Evolutionary conservation across 176 grass and related monocot species (phyloP).

Genomic region (Cocos nucifera): DNA sequence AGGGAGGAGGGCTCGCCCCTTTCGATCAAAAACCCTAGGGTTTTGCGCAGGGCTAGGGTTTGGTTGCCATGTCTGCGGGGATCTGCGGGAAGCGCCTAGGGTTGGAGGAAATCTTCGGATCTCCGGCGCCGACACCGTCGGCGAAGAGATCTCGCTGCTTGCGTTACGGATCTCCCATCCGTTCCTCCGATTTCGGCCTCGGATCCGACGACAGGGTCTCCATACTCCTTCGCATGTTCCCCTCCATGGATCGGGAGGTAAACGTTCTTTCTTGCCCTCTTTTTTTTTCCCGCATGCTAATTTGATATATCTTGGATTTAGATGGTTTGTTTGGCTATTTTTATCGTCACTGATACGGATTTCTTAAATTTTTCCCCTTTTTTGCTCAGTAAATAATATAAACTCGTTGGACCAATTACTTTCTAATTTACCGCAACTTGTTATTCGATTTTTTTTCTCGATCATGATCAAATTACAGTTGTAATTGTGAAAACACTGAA

Average conservation of each 20-base stretch:
- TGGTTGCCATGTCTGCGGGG: conserved; percentile 29
- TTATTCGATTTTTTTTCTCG: too few species aligned
- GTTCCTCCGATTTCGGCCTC: conserved; percentile 1
- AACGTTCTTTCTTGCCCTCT: not conserved
- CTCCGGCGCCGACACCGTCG: conserved; percentile 16
- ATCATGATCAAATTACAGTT: too few species aligned
- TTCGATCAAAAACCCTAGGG: conserved; percentile 12
- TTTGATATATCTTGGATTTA: not conserved
- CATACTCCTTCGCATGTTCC: conserved; percentile 21
- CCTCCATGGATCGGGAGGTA: conserved; percentile 25
- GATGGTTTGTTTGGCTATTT: too few species aligned
- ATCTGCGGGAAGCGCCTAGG: conserved; percentile 33
- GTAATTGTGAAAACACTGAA: too few species aligned
- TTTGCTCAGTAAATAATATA: not conserved
- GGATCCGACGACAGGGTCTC: conserved; percentile 24
- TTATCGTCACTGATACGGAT: too few species aligned
- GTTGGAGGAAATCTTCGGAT: conserved; percentile 34
- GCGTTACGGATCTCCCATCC: conserved; percentile 19
- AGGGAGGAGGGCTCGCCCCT: not conserved
- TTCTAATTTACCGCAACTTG: too few species aligned
- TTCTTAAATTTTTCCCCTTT: not conserved
- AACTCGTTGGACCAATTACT: not conserved
- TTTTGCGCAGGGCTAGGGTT: not conserved
- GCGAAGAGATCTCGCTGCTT: conserved; percentile 21
- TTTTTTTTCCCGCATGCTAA: not conserved